phyloP scores from a whole-genome alignment of 2,329 filamentous ascomycete species.

The Nemania abortiva region DNA sequence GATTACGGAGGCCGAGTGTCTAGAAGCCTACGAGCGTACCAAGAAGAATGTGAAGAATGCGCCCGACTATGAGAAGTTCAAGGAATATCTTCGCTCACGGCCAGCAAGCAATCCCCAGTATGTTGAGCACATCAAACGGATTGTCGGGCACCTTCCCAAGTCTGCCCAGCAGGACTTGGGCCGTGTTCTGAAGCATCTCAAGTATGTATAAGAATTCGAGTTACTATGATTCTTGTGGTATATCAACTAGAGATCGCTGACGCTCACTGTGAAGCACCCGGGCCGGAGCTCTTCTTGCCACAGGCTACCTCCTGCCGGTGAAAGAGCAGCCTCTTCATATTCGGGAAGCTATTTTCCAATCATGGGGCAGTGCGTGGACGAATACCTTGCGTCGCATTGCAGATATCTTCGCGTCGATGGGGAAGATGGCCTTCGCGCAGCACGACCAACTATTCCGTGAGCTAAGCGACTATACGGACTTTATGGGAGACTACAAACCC shows the following conservation, averaged over 20 bases:
- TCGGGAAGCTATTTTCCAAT: constrained; percentile 71
- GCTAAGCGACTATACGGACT: constrained; percentile 69
- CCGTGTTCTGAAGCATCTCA: constrained; percentile 55
- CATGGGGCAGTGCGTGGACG: constrained; percentile 71
- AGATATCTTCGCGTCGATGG: constrained; percentile 29
- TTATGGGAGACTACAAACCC: constrained; percentile 64
- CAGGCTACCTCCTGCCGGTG: constrained; percentile 74
- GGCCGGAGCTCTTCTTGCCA: constrained; percentile 72
- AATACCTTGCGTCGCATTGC: constrained; percentile 66
- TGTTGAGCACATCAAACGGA: constrained; percentile 60
- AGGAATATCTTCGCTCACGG: constrained; percentile 65
- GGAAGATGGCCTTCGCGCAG: constrained; percentile 65
- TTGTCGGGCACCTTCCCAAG: constrained; percentile 54
- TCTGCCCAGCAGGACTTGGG: constrained; percentile 54
- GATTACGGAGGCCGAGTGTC: constrained; percentile 64
- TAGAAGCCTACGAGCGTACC: constrained; percentile 57
- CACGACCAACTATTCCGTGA: constrained; percentile 66
- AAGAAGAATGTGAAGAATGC: constrained; percentile 54
- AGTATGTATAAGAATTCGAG: constrained; percentile 54
- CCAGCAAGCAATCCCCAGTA: constrained; percentile 66
- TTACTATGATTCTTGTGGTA: not conserved
- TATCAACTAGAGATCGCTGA: constrained; percentile 31
- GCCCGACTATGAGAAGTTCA: constrained; percentile 59
- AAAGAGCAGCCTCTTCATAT: constrained; percentile 70
- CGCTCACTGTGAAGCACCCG: constrained; percentile 62